Base-by-base conservation (phyloP, 1,139 yeast species). In the Yamadazyma conglobata region DNA sequence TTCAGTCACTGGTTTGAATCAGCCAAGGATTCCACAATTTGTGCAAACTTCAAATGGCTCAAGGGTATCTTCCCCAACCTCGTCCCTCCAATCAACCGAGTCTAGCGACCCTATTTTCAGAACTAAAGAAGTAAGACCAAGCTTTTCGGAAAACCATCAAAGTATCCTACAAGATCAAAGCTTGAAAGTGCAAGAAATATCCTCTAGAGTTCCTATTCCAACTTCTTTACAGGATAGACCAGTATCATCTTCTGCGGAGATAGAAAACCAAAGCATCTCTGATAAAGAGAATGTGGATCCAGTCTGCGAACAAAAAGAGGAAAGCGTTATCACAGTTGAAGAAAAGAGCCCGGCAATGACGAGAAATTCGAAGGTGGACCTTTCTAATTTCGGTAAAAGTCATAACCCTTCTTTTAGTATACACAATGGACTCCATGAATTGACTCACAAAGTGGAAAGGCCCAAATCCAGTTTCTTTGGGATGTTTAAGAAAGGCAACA, bases 361-460 rank as follows among this genome's bases (percentile, higher is more conserved):
- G n/a, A n/a, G n/a, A n/a, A 19, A 20, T 10, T 4, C 23, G 7
- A 28, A 24, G 4, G 47, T 68, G 31, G 70, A 67, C 46, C 54
- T 68, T 26, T 42, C 57, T 12, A 63, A 64, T 36, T 68, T 68
- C 44, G 74, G 74, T n/a, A 56, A 57, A 33, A 49, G 40, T 31
- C 49, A 65, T 42, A 56, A 57, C 33, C 74, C 74, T n/a, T 55
- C 69, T 0, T 67, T 64, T 37, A 40, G 40, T 30, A 34, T 44
- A 23, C 48, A 41, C 22, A 35, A 35, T 22, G 43, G 41, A 2
- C 37, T 44, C 11, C 35, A 33, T 28, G 38, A 34, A 30, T 24
- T 34, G 30, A 17, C 27, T 24, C 35, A 25, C 30, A 32, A 10
- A 26, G 29, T 29, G 9, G 41, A 35, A 37, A 35, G 38, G 25